Conservation (phyloP, 352 stramenopile genomes). For the Phytophthora pseudosyringae region DNA sequence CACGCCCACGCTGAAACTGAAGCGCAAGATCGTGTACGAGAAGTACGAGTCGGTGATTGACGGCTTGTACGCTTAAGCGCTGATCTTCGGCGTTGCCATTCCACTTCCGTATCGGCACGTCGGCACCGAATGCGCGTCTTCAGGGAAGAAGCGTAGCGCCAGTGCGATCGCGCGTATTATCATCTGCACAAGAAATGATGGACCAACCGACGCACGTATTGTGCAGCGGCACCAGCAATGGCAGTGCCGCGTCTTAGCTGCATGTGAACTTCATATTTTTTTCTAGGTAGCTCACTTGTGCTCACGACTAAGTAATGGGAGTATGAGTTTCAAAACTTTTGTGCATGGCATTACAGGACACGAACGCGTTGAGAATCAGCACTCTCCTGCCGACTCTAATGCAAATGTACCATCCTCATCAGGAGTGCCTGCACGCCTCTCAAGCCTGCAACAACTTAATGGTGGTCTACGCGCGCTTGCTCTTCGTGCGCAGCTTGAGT, state of each 20-base stretch:
- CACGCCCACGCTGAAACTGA: slow-evolving; percentile 97
- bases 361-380: slow-evolving; percentile 6
- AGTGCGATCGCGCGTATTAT: slow-evolving; percentile 8
- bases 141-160: background rate
- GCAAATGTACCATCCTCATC: too few species aligned
- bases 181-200: slow-evolving; percentile 4
- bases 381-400: too few species aligned
- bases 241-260: slow-evolving; percentile 10
- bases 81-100: slow-evolving; percentile 3
- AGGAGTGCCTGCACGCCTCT: too few species aligned
- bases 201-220: slow-evolving; percentile 10
- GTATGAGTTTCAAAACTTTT: slow-evolving; percentile 33
- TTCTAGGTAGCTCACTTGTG: slow-evolving; percentile 27
- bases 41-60: slow-evolving; percentile 94
- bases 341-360: slow-evolving; percentile 5
- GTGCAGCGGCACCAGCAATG: slow-evolving; percentile 2
- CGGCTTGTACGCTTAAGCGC: slow-evolving; percentile 82
- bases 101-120: slow-evolving; percentile 19
- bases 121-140: slow-evolving; percentile 4
- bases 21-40: slow-evolving; percentile 92
- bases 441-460: background rate
- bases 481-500: slow-evolving; percentile 55
- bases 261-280: slow-evolving; percentile 27
- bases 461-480: slow-evolving; percentile 45
- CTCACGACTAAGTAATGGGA: slow-evolving; percentile 33